phyloP scores from a whole-genome alignment of 352 stramenopile species.

The Phytophthora brassicae region DNA sequence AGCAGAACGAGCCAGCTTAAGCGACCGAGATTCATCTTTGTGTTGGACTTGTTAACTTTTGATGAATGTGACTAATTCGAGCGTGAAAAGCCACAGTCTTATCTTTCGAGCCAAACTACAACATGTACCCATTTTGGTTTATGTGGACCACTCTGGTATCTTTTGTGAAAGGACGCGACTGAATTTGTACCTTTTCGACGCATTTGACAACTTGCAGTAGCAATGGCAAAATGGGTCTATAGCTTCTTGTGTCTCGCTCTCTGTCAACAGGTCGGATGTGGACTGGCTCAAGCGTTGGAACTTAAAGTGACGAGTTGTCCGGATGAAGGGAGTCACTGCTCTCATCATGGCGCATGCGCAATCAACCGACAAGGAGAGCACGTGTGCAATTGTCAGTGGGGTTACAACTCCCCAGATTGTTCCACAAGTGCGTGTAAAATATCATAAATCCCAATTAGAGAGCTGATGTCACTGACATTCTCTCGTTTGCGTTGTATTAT shows the following conservation, averaged over 20 bases:
- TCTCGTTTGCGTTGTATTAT: background rate
- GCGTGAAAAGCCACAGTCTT: too few species aligned
- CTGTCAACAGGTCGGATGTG: background rate
- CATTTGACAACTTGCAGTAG: conserved; percentile 5
- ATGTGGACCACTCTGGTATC: conserved; percentile 24
- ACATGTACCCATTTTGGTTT: background rate
- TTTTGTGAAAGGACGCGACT: conserved; percentile 16
- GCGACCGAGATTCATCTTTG: too few species aligned
- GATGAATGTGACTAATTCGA: too few species aligned
- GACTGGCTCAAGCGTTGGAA: conserved; percentile 12
- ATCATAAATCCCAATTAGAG: background rate
- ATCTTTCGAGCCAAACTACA: too few species aligned
- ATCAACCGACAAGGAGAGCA: conserved; percentile 64
- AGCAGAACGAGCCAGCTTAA: too few species aligned
- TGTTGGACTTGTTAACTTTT: too few species aligned
- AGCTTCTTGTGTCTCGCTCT: conserved; percentile 10
- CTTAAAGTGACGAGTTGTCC: conserved; percentile 47
- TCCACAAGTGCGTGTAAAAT: conserved; percentile 43
- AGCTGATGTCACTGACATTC: background rate
- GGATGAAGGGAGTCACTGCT: conserved; percentile 66
- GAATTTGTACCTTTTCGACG: background rate
- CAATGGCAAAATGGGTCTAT: background rate
- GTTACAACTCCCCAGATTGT: conserved; percentile 62
- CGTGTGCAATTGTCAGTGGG: conserved; percentile 83
- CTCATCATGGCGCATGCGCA: conserved; percentile 61